These are phyloP conservation scores for Arthrinium puccinioides DNA, from an alignment of 2,329 filamentous ascomycete genomes.

Conservation along the genomic window DNA sequence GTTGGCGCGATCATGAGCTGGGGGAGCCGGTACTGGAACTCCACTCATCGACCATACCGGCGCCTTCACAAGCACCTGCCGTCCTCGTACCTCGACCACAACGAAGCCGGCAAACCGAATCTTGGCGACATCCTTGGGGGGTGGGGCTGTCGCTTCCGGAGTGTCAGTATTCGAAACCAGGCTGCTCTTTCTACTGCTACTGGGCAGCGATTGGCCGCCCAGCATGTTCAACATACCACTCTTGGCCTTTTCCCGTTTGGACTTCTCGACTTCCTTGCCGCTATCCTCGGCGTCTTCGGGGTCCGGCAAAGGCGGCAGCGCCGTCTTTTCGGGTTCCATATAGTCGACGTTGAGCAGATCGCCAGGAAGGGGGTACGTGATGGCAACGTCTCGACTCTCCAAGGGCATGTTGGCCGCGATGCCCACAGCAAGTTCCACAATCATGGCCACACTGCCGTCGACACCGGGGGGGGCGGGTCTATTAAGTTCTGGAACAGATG, in stretches of 20 bases:
- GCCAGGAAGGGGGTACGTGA: conserved; percentile 79
- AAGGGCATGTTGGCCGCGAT: conserved; percentile 81
- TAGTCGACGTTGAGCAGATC: conserved; percentile 60
- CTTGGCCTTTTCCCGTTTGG: conserved; percentile 36
- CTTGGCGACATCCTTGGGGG: conserved; percentile 41
- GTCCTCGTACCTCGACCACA: conserved; percentile 65
- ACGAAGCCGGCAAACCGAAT: conserved; percentile 73
- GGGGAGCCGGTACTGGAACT: no score
- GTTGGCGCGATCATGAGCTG: no score
- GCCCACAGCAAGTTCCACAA: conserved; percentile 81
- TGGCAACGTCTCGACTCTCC: conserved; percentile 83
- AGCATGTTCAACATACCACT: conserved; percentile 37
- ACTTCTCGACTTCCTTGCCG: conserved; percentile 31
- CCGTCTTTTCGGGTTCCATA: conserved; percentile 81
- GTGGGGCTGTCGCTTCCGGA: conserved; percentile 22
- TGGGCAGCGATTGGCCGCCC: conserved; percentile 16
- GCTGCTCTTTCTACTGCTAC: conserved; percentile 25
- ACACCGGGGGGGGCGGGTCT: conserved; percentile 74
- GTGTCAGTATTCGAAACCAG: conserved; percentile 34
- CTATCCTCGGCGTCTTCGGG: conserved; percentile 28
- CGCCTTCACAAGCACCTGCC: conserved; percentile 69
- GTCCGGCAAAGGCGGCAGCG: conserved; percentile 51
- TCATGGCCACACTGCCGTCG: conserved; percentile 85
- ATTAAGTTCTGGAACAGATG: conserved; percentile 67
- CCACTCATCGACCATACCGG: conserved; percentile 62